A percentile compares a stretch with the other conserved stretches of the same genome.
Evolutionary conservation across 164 flowering plant genomes (phyloP).

Genomic region (grape (Vitis vinifera)): ASM3070453v1 NC_081813.1:9540501-9541000

Average conservation of each 20-base stretch:
- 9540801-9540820: constrained; percentile 23
- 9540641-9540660: constrained; percentile 18
- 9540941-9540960: background rate
- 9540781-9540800: background rate
- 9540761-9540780: background rate
- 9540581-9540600: constrained; percentile 10
- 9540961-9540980: constrained; percentile 19
- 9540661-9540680: constrained; percentile 21
- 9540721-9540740: constrained; percentile 11
- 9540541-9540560: constrained; percentile 1
- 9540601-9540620: constrained; percentile 18
- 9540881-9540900: constrained; percentile 12
- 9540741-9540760: constrained; percentile 23
- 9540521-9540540: constrained; percentile 8
- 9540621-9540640: background rate
- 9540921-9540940: constrained; percentile 4
- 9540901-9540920: constrained; percentile 23
- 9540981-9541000: constrained; percentile 22
- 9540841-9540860: background rate
- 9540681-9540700: background rate
- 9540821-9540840: constrained; percentile 22
- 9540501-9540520: constrained; percentile 9
- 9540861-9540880: too few relatives aligned
- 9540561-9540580: constrained; percentile 2
- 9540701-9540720: background rate